Evolutionary conservation across 1,139 yeast genomes (phyloP).

Genomic region (Eremothecium cymbalariae): DNA sequence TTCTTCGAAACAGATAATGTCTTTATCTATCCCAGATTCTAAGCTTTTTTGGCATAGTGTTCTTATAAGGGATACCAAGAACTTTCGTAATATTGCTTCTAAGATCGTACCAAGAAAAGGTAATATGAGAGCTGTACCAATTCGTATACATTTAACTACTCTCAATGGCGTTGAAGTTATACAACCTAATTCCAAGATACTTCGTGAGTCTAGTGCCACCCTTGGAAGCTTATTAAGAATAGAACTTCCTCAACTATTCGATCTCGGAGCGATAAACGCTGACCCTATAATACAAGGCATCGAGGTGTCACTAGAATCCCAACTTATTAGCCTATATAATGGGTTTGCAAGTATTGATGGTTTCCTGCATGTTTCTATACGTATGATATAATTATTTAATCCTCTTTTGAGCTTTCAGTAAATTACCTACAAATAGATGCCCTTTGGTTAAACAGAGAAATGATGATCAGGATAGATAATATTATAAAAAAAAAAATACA

Average conservation of each 20-base stretch:
- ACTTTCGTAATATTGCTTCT: slow-evolving; percentile 31
- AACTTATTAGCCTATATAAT: slow-evolving; percentile 46
- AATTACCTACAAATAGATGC: too few species aligned
- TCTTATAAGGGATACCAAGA: slow-evolving; percentile 24
- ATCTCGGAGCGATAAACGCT: slow-evolving; percentile 33
- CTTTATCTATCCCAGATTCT: slow-evolving; percentile 55
- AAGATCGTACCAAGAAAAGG: slow-evolving; percentile 33
- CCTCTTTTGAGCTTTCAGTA: too few species aligned
- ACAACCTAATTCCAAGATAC: slow-evolving; percentile 41
- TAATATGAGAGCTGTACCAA: slow-evolving; percentile 44
- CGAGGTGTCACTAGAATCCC: slow-evolving; percentile 39
- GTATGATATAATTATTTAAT: too few species aligned
- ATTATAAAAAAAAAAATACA: too few species aligned
- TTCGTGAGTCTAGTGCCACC: slow-evolving; percentile 14
- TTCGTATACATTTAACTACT: slow-evolving; percentile 50
- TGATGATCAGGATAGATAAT: too few species aligned
- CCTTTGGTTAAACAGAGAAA: too few species aligned
- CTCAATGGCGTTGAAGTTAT: slow-evolving; percentile 34
- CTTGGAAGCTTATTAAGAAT: slow-evolving; percentile 32
- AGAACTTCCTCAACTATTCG: slow-evolving; percentile 40
- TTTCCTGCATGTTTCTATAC: slow-evolving; percentile 49
- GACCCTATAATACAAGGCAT: slow-evolving; percentile 60
- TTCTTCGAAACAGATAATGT: slow-evolving; percentile 66
- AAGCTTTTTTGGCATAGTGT: slow-evolving; percentile 50
- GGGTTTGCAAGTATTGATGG: slow-evolving; percentile 63